Base-by-base conservation (phyloP, 768 basidiomycete species). In the Russula abietina region DNA sequence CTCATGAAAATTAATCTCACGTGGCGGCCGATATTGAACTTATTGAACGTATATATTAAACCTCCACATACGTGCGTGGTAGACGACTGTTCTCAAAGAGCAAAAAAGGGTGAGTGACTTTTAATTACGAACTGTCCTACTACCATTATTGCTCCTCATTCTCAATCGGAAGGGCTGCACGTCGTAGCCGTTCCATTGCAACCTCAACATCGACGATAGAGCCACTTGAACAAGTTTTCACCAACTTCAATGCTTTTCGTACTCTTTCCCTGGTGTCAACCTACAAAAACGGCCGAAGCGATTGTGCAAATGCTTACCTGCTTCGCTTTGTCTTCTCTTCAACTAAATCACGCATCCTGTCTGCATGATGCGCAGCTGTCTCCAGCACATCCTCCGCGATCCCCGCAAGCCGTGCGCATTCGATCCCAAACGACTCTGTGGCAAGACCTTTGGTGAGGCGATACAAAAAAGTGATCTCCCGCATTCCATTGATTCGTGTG, bases 381-480 rank as follows among this genome's bases (percentile, higher is more conserved):
- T 74, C 73, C 3, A 98, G 78, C 9, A 98, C 79, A 1, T 73
- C 64, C 66, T 88, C 86, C 0, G 92, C 89, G 38, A 98, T 71
- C 10, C 88, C 88, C 0, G 96, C 96, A 28, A 98, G 80, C 49
- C 92, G 82, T 9, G 87, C 93, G 72, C 93, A 96, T 77, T 96
- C 94, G 10, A 97, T 86, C 12, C 94, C 94, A 71, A 94, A 98
- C 0, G 91, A 93, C 69, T 88, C 88, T 78, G 80, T 77, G 4
- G 92, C 88, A 39, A 93, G 76, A 12, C 94, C 93, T 8, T 77
- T 74, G 0, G 81, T 80, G 24, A 98, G 77, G 33, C 76, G 80
- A 73, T 96, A 99, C 33, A 97, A 75, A 75, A 98, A 99, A 6
- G 88, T 89, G 46, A 99, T 88, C 54, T 89, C 85, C 26, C 88